Evolutionary conservation across 345 rosid genomes (phyloP), one percentile per base, ranked within the genome.

Genomic region (Melaleuca quinquenervia): DNA sequence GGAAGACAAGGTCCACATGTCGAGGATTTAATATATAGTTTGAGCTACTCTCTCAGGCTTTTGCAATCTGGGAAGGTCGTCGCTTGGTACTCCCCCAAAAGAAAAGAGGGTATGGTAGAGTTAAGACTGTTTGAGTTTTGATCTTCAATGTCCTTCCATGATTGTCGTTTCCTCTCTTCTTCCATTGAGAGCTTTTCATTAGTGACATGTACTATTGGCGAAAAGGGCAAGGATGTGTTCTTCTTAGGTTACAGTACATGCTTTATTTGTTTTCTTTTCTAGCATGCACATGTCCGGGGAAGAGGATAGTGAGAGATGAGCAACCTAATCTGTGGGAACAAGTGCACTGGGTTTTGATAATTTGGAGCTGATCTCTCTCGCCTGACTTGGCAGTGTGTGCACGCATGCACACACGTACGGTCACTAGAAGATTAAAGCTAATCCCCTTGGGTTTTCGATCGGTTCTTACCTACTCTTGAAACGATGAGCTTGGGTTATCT

Each of bases 61-160:
- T 89, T 96, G 9, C 90, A 87, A 14, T 94, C 98, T 5, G 98
- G 98, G 49, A 95, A 94, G 85, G 90, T 95, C 44, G 98, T 94
- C 60, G 95, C 99, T 82, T 95, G 99, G 98, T 95, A 94, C 87
- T 96, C 98, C 60, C 95, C 97, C 11, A 96, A 92, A 86, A 90
- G 98, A 85, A 94, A 93, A 86, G 99, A 96, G 88, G 96, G 98
- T 75, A 96, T 95, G 98, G 32, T 96, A 32, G 98, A 96, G 90
- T 87, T 96, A 76, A 93, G 95, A 84, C 50, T 96, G 82, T 94
- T 87, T 26, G 99, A 95, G 91, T 95, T 95, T 50, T 87, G 86
- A 87, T 70, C 48, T 2, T 70, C 78, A 9, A 32, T 70, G 78
- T 32, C 78, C 36, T 20, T 48, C 80, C 80, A 36, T 70, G 36